Evolutionary conservation across 805 yeast species (phyloP), one percentile per base, ranked within the genome.

Genomic region (Kluyveromyces dobzhanskii): DNA sequence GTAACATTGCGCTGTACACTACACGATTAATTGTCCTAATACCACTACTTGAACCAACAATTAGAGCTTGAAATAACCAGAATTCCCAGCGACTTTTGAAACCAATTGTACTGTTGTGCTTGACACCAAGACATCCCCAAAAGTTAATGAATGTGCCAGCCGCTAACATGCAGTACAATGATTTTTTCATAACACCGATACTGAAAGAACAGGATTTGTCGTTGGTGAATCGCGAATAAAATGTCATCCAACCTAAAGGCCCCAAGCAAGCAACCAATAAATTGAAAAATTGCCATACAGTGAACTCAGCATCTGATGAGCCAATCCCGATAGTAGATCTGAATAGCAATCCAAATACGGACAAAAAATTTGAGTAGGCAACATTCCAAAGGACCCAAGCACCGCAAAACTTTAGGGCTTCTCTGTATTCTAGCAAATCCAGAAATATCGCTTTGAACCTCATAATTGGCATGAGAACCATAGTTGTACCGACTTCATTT

Each of bases 321-420:
- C 69, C 69, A 26, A 66, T 37, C 0, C 71, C 70, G 38, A 66
- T 42, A 2, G 69, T 64, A 3, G 69, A 53, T 42, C 71, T 53
- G 45, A 66, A 66, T 14, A 66, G 40, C 6, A 66, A 48, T 1
- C 59, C 57, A 39, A 60, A 65, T 2, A 66, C 61, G 35, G 58
- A 50, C 44, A 65, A 38, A 42, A 63, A 66, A 35, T 64, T 65
- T 9, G 59, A 44, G 35, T 51, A 64, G 4, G 55, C 53, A 12
- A 65, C 58, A 38, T 66, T 65, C 70, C 71, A 66, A 18, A 65
- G 51, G 2, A 66, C 69, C 70, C 70, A 66, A 0, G 64, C 55
- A n/a, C 64, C 29, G 49, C 67, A 62, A 19, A 59, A 50, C 9
- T 57, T 23, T 38, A 62, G 62, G 0, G 69, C 70, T 37, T 65